A percentile compares a stretch with the other conserved stretches of the same genome.
Conservation (phyloP, 306 rosid genomes). For the Erythrophleum fordii region DNA sequence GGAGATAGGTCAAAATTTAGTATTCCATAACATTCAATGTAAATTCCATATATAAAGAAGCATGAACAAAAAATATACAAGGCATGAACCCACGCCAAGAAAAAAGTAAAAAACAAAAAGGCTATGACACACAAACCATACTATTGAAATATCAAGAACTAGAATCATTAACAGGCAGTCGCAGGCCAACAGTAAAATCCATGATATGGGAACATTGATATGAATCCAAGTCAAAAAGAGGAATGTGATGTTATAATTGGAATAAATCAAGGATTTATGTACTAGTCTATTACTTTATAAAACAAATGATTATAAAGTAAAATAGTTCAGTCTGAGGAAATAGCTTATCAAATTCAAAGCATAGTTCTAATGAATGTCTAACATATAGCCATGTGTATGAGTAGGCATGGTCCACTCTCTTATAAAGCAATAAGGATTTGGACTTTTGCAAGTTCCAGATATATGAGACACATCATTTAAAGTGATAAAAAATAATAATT, state of each 20-base stretch:
- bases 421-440: not conserved
- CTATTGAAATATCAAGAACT: not conserved
- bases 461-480: not conserved
- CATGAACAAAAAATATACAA: not conserved
- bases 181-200: not conserved
- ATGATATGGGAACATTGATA: not conserved
- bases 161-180: not conserved
- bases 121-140: not conserved
- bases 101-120: not conserved
- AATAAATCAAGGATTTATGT: not conserved
- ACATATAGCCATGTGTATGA: not conserved
- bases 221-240: not conserved
- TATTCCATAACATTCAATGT: not conserved
- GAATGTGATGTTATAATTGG: not conserved
- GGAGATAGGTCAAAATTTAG: not conserved
- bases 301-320: not conserved
- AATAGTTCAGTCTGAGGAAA: not conserved
- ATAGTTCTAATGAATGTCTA: not conserved
- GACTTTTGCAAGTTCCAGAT: not conserved
- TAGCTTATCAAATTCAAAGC: not conserved
- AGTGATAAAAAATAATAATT: slow-evolving; percentile 2
- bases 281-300: not conserved
- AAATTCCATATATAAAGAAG: not conserved
- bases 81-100: too few relatives aligned
- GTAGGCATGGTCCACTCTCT: not conserved